Evolutionary conservation across 306 rosid species (phyloP).

Genomic region (Quercus robur): DNA sequence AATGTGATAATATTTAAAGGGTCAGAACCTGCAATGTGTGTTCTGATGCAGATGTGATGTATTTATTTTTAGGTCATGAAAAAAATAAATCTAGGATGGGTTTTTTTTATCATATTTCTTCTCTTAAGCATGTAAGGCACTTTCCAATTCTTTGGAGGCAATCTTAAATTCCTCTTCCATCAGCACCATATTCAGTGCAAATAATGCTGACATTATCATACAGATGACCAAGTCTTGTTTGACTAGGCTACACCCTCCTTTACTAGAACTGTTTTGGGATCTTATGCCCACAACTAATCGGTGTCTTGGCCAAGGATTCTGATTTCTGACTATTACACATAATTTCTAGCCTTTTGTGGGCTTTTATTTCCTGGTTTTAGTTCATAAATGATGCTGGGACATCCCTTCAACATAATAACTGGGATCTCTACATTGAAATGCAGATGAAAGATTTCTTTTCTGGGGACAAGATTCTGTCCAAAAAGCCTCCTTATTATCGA

Average conservation of each 20-base stretch:
- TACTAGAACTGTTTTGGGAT: background rate
- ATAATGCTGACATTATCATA: too few species aligned
- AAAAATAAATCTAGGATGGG: too few species aligned
- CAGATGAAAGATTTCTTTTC: slow-evolving; percentile 83
- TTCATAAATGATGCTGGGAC: background rate
- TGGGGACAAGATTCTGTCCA: slow-evolving; percentile 59
- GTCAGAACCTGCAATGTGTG: background rate
- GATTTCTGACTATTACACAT: background rate
- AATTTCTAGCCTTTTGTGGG: background rate
- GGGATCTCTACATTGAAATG: slow-evolving; percentile 23
- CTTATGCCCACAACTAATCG: background rate
- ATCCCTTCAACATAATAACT: slow-evolving; percentile 13
- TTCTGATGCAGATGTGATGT: too few species aligned
- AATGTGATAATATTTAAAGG: background rate
- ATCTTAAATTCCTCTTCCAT: too few species aligned
- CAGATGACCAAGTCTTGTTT: background rate
- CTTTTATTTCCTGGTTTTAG: background rate
- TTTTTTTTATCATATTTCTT: too few species aligned
- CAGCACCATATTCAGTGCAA: too few species aligned
- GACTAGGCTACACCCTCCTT: background rate
- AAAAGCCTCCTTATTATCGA: slow-evolving; percentile 73
- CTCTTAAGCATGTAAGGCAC: too few species aligned
- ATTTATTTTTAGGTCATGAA: too few species aligned
- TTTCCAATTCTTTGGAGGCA: too few species aligned
- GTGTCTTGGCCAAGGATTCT: too few species aligned